Percentiles rank a stretch among this genome's conserved stretches.
Conservation (phyloP, 352 stramenopile genomes). For the Pythium myriotylum region DNA sequence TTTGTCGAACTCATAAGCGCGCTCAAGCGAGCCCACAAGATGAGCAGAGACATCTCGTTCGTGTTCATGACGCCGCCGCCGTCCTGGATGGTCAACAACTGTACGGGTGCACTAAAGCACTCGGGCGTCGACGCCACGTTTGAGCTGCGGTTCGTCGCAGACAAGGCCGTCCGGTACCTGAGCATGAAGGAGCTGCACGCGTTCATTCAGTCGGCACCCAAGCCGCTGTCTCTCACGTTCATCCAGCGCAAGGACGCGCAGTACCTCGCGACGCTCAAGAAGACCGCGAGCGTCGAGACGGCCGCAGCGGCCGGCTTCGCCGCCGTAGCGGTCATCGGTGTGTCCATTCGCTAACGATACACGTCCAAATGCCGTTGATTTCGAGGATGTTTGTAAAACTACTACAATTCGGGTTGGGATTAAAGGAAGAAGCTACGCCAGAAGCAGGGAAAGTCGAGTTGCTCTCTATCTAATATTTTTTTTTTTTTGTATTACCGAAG, state of each 20-base stretch:
- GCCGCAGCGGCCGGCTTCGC: constrained; percentile 29
- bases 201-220: constrained; percentile 52
- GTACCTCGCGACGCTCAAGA: constrained; percentile 39
- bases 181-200: constrained; percentile 67
- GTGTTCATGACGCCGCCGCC: constrained; percentile 61
- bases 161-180: constrained; percentile 57
- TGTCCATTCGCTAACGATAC: constrained; percentile 20
- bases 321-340: constrained; percentile 28
- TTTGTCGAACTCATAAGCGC: constrained; percentile 53
- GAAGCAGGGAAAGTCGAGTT: not conserved
- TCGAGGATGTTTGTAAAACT: not conserved
- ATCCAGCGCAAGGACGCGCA: constrained; percentile 56
- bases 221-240: constrained; percentile 68
- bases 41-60: constrained; percentile 53
- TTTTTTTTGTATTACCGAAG: too few relatives aligned
- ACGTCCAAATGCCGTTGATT: not conserved
- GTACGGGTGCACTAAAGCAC: constrained; percentile 41
- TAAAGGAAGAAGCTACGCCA: not conserved
- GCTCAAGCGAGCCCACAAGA: constrained; percentile 53
- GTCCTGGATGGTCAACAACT: constrained; percentile 56
- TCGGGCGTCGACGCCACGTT: constrained; percentile 61
- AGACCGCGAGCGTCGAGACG: constrained; percentile 24
- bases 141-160: constrained; percentile 64
- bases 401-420: not conserved
- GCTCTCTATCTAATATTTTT: not conserved